These are phyloP conservation scores for Lactarius tabidus DNA, from an alignment of 768 basidiomycete genomes.

Conservation along the genomic window DNA sequence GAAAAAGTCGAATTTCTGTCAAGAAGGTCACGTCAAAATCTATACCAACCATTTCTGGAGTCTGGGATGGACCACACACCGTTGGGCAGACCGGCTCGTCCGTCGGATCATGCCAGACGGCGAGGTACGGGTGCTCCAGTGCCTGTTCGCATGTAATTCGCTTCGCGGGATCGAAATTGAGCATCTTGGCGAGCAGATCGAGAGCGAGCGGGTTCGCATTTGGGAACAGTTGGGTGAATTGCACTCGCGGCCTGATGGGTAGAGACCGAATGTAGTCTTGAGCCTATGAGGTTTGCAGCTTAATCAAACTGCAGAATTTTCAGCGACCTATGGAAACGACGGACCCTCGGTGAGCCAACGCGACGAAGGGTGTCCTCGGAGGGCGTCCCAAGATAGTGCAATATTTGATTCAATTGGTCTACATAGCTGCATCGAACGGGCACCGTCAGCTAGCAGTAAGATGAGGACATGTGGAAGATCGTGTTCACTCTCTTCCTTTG, in stretches of 20 bases:
- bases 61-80: constrained; percentile 40
- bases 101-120: constrained; percentile 97
- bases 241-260: constrained; percentile 93
- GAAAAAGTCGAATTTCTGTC: constrained; percentile 87
- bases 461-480: background rate
- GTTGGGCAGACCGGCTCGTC: constrained; percentile 86
- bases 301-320: background rate
- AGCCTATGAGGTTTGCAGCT: constrained; percentile 47
- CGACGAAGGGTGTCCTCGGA: constrained; percentile 94
- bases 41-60: too few species aligned
- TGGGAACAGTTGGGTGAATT: constrained; percentile 89
- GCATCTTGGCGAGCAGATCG: constrained; percentile 85
- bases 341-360: constrained; percentile 89
- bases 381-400: constrained; percentile 97
- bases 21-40: background rate
- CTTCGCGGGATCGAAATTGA: constrained; percentile 95
- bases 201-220: constrained; percentile 91
- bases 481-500: constrained; percentile 90
- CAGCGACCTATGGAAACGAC: constrained; percentile 28
- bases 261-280: constrained; percentile 98
- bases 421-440: constrained; percentile 63
- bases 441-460: constrained; percentile 8
- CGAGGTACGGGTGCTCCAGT: constrained; percentile 88
- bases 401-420: constrained; percentile 96
- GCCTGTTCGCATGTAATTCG: constrained; percentile 96